phyloP scores from a whole-genome alignment of 164 flowering plant genomes.

The Houttuynia cordata region DNA sequence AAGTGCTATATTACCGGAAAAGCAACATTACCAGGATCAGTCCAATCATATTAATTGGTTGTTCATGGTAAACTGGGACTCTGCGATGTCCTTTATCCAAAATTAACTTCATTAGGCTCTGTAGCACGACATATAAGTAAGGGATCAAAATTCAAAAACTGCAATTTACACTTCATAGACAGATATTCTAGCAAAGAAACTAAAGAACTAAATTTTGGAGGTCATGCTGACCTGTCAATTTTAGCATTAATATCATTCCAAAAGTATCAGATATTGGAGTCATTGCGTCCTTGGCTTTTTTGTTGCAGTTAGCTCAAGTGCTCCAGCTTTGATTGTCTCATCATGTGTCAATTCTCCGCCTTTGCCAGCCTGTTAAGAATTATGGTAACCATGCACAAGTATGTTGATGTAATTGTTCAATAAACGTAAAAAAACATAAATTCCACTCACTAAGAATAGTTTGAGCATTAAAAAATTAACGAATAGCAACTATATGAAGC shows the following conservation, averaged over 20 bases:
- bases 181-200: no score
- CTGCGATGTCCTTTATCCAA: constrained; percentile 83
- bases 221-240: constrained; percentile 25
- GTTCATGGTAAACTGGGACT: constrained; percentile 88
- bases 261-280: constrained; percentile 86
- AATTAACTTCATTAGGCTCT: constrained; percentile 45
- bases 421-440: background rate
- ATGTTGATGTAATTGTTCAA: background rate
- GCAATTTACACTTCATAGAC: background rate
- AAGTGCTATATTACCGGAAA: background rate
- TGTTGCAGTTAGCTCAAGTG: constrained; percentile 80
- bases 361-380: constrained; percentile 71
- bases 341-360: constrained; percentile 97
- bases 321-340: constrained; percentile 97
- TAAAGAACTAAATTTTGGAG: background rate
- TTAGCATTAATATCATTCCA: constrained; percentile 69
- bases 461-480: no score
- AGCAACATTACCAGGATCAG: constrained; percentile 52
- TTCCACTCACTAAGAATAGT: no score
- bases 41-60: constrained; percentile 84
- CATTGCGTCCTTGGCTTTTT: constrained; percentile 90
- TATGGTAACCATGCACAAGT: background rate
- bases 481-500: no score
- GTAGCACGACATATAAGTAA: constrained; percentile 4
- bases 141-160: background rate